phyloP scores from a whole-genome alignment of 441 rosid genomes.

The Arabidopsis lyrata region DNA sequence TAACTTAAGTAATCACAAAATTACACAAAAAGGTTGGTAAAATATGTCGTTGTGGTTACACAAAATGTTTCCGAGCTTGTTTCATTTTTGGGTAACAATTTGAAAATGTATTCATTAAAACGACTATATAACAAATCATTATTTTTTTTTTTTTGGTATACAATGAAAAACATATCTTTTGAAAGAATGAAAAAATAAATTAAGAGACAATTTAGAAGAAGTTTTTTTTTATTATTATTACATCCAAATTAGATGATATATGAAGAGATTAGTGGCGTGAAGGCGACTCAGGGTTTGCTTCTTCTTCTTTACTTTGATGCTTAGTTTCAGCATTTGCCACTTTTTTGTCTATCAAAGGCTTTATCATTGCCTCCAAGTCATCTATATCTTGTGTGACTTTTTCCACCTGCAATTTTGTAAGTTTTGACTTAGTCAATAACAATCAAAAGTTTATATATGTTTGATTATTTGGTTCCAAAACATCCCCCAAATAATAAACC shows the following conservation, averaged over 20 bases:
- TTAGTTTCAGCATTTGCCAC: slow-evolving; percentile 30
- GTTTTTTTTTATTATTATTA: background rate
- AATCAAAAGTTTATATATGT: background rate
- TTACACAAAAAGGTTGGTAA: no score
- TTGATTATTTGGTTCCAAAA: background rate
- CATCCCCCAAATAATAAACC: background rate
- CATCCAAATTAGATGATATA: slow-evolving; percentile 9
- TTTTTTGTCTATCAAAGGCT: slow-evolving; percentile 51
- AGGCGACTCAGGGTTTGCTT: slow-evolving; percentile 32
- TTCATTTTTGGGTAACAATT: no score
- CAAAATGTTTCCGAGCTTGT: no score
- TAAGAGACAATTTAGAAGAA: background rate
- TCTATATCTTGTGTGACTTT: slow-evolving; percentile 57
- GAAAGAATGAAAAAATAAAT: slow-evolving; percentile 8
- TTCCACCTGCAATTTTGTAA: slow-evolving; percentile 51
- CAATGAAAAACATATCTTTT: background rate
- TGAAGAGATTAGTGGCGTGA: slow-evolving; percentile 32
- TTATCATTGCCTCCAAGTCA: slow-evolving; percentile 60
- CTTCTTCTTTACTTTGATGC: slow-evolving; percentile 27
- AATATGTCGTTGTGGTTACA: no score
- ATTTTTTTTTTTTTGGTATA: background rate
- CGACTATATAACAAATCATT: background rate
- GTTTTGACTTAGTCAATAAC: slow-evolving; percentile 10
- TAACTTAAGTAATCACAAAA: no score
- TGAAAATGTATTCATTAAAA: no score